Base-by-base conservation (phyloP, 2,329 filamentous ascomycete species). In the Neonectria punicea region DNA sequence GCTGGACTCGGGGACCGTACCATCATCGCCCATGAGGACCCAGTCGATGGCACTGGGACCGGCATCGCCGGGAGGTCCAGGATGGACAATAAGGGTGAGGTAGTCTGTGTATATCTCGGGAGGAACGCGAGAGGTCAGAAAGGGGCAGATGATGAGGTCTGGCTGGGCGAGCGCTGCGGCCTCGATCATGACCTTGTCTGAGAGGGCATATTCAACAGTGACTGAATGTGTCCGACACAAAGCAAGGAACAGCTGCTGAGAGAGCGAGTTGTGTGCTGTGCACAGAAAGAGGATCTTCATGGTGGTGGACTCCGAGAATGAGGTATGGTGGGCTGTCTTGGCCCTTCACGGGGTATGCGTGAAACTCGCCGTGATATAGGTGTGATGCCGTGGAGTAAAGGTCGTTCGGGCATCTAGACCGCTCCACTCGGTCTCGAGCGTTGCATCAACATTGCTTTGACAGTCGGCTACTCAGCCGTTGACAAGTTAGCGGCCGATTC, bases 281-380 rank as follows among this genome's bases (percentile, higher is more conserved):
- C 67, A 69, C 13, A 69, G 39, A 53, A 69, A 69, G 49, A 69
- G 63, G 16, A 69, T 69, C 18, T 61, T 69, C 59, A 69, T 69
- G 22, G 53, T 36, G 2, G 63, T 43, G 3, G 39, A 67, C 10
- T 46, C 39, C 9, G 47, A 36, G 47, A 36, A 46, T 28, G 39
- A 32, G 34, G 39, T 14, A 16, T 34, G 22, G 53, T 18, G 39
- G 39, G 46, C 53, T 11, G 41, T 44, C 53, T 44, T 46, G 25
- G n/a, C 14, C 53, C n/a, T 56, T 32, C 32, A 10, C 50, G 9
- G 36, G 39, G 25, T 18, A 32, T 44, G 36, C 22, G 53, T 28
- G 6, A 28, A 46, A 10, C 16, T 30, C 53, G 39, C 11, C 10
- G 36, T 44, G 39, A 46, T 56, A 56, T 56, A 56, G 25, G 43